These are phyloP conservation scores for Durotheca rogersii DNA, from an alignment of 495 filamentous ascomycete genomes.

Conservation along the genomic window DNA sequence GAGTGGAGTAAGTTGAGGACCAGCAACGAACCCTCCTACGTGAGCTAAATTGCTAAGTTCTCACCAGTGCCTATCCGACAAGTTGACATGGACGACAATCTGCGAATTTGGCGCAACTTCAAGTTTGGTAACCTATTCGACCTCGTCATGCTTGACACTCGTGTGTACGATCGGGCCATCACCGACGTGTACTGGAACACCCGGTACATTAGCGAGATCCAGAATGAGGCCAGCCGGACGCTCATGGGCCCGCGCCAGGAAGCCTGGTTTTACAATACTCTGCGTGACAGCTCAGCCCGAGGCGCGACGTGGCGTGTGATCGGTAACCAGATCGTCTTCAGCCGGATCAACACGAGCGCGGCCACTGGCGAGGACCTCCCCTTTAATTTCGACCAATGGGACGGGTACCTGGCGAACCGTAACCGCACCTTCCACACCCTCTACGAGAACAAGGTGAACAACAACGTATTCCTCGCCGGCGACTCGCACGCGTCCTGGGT, in stretches of 20 bases:
- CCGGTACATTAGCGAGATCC: slow-evolving; percentile 55
- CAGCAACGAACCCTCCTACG: neutral
- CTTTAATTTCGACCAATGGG: slow-evolving; percentile 62
- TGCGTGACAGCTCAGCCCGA: slow-evolving; percentile 52
- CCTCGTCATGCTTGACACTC: slow-evolving; percentile 65
- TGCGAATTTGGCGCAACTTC: slow-evolving; percentile 66
- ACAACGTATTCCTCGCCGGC: slow-evolving; percentile 63
- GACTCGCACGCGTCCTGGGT: slow-evolving; percentile 64
- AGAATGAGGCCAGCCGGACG: slow-evolving; percentile 57
- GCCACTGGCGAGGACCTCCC: slow-evolving; percentile 49
- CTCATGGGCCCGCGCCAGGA: slow-evolving; percentile 65
- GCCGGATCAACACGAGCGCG: slow-evolving; percentile 53
- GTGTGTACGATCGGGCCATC: slow-evolving; percentile 60
- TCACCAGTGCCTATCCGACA: slow-evolving; percentile 45
- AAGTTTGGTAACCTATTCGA: slow-evolving; percentile 61
- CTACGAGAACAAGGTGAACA: slow-evolving; percentile 58
- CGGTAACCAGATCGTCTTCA: slow-evolving; percentile 64
- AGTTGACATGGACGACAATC: slow-evolving; percentile 66
- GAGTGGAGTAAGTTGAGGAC: slow-evolving; percentile 56
- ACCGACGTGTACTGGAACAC: slow-evolving; percentile 55
- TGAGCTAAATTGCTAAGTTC: neutral
- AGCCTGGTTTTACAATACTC: slow-evolving; percentile 61
- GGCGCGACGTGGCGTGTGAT: slow-evolving; percentile 62
- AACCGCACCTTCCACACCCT: slow-evolving; percentile 61
- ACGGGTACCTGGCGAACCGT: slow-evolving; percentile 61